Base-by-base conservation (phyloP, 192 early-diverging fungal species). In the Pecoramyces ruminantium region DNA sequence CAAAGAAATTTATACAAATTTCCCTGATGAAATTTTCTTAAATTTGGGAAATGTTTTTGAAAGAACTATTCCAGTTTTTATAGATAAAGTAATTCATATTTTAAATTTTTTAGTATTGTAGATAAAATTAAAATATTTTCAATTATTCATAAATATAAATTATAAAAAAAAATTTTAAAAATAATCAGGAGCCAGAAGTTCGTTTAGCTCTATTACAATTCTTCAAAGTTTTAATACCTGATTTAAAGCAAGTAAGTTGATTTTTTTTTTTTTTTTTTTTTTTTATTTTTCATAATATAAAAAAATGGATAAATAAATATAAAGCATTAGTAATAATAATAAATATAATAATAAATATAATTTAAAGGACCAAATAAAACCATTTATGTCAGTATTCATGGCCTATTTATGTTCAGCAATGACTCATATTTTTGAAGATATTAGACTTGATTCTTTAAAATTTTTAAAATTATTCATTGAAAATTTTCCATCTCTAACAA, bases 381-480 rank as follows among this genome's bases (percentile, higher is more conserved):
- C 95, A 29, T 97, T 97, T 84, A 82, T 94, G 79, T 87, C 94
- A 6, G 84, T 95, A 30, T 86, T 94, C 29, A 88, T 94, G 78
- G 91, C 93, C 5, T 95, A 92, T 80, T 92, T 91, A 8, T 95
- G 93, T 84, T 93, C 95, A 18, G 94, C 91, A 27, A 94, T 96
- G 90, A 95, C 95, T 12, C 95, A 96, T 84, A 96, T 97, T 30
- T 86, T 90, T 78, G 94, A 96, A 79, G 94, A 95, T 83, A 90
- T 97, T 79, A 86, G 95, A n/a, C 83, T 89, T 16, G 95, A 95
- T 83, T 93, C 93, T 1, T 86, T 95, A 30, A 88, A 89, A 83
- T 91, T 95, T 80, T 88, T 97, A 85, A 90, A 93, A 82, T 79
- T 92, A 29, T 94, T 93, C 90, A 84, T 90, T 18, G 88, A 89